Percentiles rank a stretch among this genome's conserved stretches.
phyloP scores from a whole-genome alignment of 2,329 filamentous ascomycete species.

The Apiospora aurea region DNA sequence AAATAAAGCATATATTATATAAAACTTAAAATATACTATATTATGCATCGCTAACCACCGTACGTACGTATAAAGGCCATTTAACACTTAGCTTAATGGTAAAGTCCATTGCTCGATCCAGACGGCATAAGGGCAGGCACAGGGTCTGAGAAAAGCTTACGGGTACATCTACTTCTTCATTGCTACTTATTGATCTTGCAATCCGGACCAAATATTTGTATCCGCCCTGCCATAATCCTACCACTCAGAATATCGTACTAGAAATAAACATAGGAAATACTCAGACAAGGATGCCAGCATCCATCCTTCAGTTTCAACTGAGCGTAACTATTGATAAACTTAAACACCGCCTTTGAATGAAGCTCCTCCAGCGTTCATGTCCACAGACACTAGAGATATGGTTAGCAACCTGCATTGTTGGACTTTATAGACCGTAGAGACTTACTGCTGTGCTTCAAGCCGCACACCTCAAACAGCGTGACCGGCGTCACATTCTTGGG shows the following conservation, averaged over 20 bases:
- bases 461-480: constrained; percentile 42
- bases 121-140: no score
- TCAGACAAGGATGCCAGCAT: not conserved
- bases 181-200: not conserved
- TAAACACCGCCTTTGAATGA: constrained; percentile 37
- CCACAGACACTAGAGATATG: constrained; percentile 34
- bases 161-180: not conserved
- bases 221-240: not conserved
- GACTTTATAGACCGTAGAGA: not conserved
- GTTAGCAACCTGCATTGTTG: not conserved
- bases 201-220: not conserved
- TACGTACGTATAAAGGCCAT: no score
- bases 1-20: no score
- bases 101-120: no score
- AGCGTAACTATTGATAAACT: not conserved
- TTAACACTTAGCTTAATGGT: no score
- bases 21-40: no score
- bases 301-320: not conserved
- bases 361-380: constrained; percentile 39
- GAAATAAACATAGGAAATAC: not conserved
- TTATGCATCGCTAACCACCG: no score
- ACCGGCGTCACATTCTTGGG: constrained; percentile 40
- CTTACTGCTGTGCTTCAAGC: constrained; percentile 39
- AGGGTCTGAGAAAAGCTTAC: not conserved
- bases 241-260: not conserved